Evolutionary conservation across 2,329 filamentous ascomycete species (phyloP), one percentile per base, ranked within the genome.

Genomic region (Lanzia echinophila): DNA sequence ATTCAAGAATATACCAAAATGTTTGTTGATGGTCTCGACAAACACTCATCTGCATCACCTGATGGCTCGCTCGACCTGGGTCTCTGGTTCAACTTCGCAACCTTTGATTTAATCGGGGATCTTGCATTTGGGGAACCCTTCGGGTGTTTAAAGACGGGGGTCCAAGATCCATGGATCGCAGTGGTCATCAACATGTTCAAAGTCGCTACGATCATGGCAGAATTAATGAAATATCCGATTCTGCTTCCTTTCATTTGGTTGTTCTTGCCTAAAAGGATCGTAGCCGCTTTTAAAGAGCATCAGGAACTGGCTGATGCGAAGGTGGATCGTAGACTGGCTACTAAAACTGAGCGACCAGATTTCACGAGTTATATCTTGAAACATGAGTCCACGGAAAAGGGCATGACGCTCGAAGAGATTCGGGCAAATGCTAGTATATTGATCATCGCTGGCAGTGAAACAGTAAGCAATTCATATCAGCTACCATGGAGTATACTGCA

Each of bases 41-140:
- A 51, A 8, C 43, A 50, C 4, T 51, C 47, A 5, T 45, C 53
- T n/a, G 17, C 41, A 22, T 12, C 7, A 7, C 17, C 47, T 5
- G 28, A 50, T 1, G 15, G 33, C 2, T 41, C 11, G 2, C 38
- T 55, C 6, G 5, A 50, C 12, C 5, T 72, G 56, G 60, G 57
- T 3, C 57, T 64, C 50, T 72, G 69, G 68, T 70, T 59, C 54
- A 65, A 69, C 36, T 68, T 63, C 54, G 47, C 65, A 2, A 65
- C 69, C 1, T 71, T 73, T 56, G 71, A 72, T 55, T 61, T 72
- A 22, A 67, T 71, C 38, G 70, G 72, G 15, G 73, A 75, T 53
- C 65, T 76, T 36, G 66, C 73, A 0, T 76, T 75, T 57, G 73
- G 72, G 13, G 69, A 73, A 53, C 67, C 69, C 1, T 73, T 72